Conservation (phyloP, 176 grass and related monocot species). For the Paspalum vaginatum region DNA sequence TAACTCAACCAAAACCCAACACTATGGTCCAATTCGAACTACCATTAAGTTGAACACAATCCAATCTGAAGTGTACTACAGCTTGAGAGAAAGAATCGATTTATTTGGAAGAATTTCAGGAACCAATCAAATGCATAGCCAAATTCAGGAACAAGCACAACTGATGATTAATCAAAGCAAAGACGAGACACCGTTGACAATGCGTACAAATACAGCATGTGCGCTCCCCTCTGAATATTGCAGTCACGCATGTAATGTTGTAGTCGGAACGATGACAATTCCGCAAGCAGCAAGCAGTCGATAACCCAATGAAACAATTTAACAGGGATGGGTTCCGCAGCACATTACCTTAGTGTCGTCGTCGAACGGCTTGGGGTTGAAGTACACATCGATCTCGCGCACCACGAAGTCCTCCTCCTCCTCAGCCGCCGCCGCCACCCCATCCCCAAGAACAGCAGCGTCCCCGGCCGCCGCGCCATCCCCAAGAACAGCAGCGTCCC, state of each 20-base stretch:
- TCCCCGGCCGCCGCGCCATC: background rate
- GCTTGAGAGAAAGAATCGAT: background rate
- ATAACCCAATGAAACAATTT: background rate
- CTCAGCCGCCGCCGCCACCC: background rate
- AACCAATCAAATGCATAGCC: background rate
- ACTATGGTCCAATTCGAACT: background rate
- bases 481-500: slow-evolving; percentile 33
- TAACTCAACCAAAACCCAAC: background rate
- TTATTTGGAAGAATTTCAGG: background rate
- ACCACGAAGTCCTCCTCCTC: slow-evolving; percentile 63
- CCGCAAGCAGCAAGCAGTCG: background rate
- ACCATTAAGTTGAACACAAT: no score
- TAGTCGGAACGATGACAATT: background rate
- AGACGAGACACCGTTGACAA: background rate
- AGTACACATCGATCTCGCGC: slow-evolving; percentile 85
- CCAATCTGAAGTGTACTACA: background rate
- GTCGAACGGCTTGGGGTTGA: slow-evolving; percentile 62
- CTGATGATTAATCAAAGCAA: background rate
- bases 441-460: background rate
- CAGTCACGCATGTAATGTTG: background rate
- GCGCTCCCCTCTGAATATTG: background rate
- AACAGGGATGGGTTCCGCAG: background rate
- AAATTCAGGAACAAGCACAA: background rate
- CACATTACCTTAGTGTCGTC: slow-evolving; percentile 59
- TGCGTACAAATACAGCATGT: background rate